A percentile compares a stretch with the other conserved stretches of the same genome.
These are phyloP conservation scores for Orbilia blumenaviensis DNA, from an alignment of 2,329 filamentous ascomycete species.

Conservation along the genomic window DNA sequence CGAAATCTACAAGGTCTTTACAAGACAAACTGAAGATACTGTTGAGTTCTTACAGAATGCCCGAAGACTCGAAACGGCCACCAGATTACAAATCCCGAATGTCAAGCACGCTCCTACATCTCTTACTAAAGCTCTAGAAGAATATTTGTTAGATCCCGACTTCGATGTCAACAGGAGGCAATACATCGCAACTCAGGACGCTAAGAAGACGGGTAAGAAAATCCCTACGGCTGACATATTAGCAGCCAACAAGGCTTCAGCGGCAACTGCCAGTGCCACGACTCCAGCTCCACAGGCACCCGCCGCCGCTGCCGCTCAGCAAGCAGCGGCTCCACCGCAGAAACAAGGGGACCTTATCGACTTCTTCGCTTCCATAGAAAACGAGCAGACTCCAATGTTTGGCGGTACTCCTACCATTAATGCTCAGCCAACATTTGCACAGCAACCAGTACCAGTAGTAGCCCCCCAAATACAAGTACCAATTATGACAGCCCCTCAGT, in stretches of 20 bases:
- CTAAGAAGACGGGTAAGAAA: constrained; percentile 67
- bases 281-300: constrained; percentile 57
- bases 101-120: constrained; percentile 96
- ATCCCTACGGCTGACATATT: constrained; percentile 57
- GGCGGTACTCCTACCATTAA: constrained; percentile 58
- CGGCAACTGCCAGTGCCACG: constrained; percentile 55
- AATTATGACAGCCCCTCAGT: constrained; percentile 56
- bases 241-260: constrained; percentile 25
- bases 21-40: constrained; percentile 88
- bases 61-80: constrained; percentile 89
- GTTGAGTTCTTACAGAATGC: constrained; percentile 89
- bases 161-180: constrained; percentile 93
- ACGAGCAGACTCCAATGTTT: constrained; percentile 79
- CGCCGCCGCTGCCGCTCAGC: constrained; percentile 62
- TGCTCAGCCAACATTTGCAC: constrained; percentile 61
- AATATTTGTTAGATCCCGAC: constrained; percentile 92
- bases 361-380: constrained; percentile 93
- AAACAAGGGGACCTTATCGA: constrained; percentile 74
- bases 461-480: constrained; percentile 58
- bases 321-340: constrained; percentile 70
- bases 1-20: constrained; percentile 90
- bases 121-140: constrained; percentile 85
- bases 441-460: constrained; percentile 62
- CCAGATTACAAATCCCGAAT: constrained; percentile 91
- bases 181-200: constrained; percentile 86